These are phyloP conservation scores for Suillus occidentalis DNA, from an alignment of 768 basidiomycete genomes.

Conservation along the genomic window DNA sequence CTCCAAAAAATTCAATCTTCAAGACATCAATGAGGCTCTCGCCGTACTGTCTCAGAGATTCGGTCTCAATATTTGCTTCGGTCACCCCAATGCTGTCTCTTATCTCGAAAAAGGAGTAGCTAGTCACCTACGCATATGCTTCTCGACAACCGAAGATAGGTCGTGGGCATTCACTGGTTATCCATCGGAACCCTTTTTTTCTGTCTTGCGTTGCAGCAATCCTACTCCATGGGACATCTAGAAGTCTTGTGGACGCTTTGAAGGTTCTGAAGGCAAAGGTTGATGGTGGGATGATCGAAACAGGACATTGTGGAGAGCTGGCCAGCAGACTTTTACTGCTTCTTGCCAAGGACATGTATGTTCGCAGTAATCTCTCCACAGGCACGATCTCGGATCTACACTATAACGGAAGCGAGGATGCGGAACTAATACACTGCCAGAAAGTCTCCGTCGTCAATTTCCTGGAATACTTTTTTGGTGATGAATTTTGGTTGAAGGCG, in stretches of 20 bases:
- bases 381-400: background rate
- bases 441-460: constrained; percentile 14
- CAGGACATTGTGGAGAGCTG: constrained; percentile 13
- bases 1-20: background rate
- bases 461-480: constrained; percentile 16
- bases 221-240: constrained; percentile 3
- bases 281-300: constrained; percentile 8
- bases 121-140: constrained; percentile 17
- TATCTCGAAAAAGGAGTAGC: constrained; percentile 13
- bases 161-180: constrained; percentile 16
- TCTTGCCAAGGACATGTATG: constrained; percentile 12
- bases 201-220: constrained; percentile 13
- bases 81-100: background rate
- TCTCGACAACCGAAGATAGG: constrained; percentile 8
- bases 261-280: background rate
- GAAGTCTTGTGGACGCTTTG: background rate
- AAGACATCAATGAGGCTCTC: background rate
- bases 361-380: background rate
- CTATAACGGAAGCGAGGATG: background rate
- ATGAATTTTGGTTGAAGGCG: background rate
- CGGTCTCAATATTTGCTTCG: constrained; percentile 1
- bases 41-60: constrained; percentile 15
- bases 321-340: constrained; percentile 12
- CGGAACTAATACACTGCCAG: constrained; percentile 12
- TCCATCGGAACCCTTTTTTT: constrained; percentile 20